Evolutionary conservation across 176 grass and related monocot species (phyloP).

Genomic region (Cocos nucifera): DNA sequence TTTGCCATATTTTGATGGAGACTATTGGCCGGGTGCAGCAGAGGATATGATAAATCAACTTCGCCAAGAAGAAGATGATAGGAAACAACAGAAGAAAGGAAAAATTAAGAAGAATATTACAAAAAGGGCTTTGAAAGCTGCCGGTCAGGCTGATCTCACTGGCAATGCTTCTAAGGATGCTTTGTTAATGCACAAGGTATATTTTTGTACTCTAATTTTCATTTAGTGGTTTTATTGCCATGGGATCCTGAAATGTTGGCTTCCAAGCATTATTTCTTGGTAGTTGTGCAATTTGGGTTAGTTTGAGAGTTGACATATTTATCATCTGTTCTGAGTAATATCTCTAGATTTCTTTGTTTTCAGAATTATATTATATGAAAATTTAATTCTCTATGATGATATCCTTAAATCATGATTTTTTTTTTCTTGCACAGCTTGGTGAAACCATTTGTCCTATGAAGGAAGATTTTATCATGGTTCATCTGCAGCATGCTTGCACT

Average conservation of each 20-base stretch:
- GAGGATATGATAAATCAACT: slow-evolving; percentile 99
- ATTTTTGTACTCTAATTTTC: slow-evolving; percentile 11
- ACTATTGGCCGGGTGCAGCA: slow-evolving; percentile 99
- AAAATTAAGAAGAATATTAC: slow-evolving; percentile 93
- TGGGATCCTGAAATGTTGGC: no score
- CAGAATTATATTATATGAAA: no score
- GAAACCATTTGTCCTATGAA: slow-evolving; percentile 98
- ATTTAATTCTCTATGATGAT: no score
- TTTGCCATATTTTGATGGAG: slow-evolving; percentile 94
- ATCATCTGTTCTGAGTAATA: no score
- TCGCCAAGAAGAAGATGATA: slow-evolving; percentile 82
- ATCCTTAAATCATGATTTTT: background rate
- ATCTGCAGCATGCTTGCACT: slow-evolving; percentile 83
- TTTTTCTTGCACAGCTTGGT: slow-evolving; percentile 57
- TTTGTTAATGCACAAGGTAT: slow-evolving; percentile 93
- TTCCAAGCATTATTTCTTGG: no score
- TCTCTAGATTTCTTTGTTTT: no score
- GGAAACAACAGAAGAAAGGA: slow-evolving; percentile 81
- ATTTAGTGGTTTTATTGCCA: slow-evolving; percentile 12
- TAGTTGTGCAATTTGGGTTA: no score
- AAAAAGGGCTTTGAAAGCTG: slow-evolving; percentile 91
- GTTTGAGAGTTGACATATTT: no score
- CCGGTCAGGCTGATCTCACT: slow-evolving; percentile 84
- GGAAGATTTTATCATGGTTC: slow-evolving; percentile 99
- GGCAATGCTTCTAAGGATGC: slow-evolving; percentile 88